phyloP scores from a whole-genome alignment of 225 moss, liverwort and hornwort genomes.

The Bryum argenteum region DNA sequence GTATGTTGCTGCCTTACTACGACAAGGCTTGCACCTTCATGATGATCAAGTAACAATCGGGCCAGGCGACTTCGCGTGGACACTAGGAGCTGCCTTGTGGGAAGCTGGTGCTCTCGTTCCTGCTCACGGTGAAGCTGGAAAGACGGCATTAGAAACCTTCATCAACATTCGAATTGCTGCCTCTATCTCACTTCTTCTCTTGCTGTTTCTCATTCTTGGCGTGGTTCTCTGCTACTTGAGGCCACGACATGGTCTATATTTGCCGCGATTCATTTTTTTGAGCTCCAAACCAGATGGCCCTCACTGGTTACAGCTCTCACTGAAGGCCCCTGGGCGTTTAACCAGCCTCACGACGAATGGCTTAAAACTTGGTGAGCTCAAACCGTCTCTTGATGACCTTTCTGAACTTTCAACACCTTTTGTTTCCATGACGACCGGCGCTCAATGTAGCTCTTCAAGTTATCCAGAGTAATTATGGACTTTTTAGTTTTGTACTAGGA shows the following conservation, averaged over 20 bases:
- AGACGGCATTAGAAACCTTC: conserved; percentile 35
- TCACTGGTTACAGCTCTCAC: conserved; percentile 47
- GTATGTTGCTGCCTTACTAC: conserved; percentile 76
- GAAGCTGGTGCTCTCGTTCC: conserved; percentile 93
- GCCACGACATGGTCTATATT: conserved; percentile 59
- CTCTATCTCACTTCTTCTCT: conserved; percentile 52
- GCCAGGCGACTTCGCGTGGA: conserved; percentile 98
- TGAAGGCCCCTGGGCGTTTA: conserved; percentile 48
- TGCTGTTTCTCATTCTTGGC: conserved; percentile 53
- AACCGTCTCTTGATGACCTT: conserved; percentile 10
- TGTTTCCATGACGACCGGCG: background rate
- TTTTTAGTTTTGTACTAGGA: background rate
- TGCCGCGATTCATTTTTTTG: conserved; percentile 64
- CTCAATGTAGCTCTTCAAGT: background rate
- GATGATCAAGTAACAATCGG: conserved; percentile 87
- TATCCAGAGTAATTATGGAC: conserved; percentile 8
- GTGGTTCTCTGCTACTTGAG: conserved; percentile 54
- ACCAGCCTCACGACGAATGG: conserved; percentile 43
- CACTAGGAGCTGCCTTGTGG: conserved; percentile 89
- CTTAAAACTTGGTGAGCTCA: conserved; percentile 50
- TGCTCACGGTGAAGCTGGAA: conserved; percentile 40
- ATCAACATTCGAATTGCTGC: conserved; percentile 42
- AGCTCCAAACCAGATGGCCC: conserved; percentile 41
- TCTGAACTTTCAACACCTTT: background rate
- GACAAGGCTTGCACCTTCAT: conserved; percentile 82